phyloP scores from a whole-genome alignment of 176 grass and related monocot genomes.

The Neostapfia colusana region DNA sequence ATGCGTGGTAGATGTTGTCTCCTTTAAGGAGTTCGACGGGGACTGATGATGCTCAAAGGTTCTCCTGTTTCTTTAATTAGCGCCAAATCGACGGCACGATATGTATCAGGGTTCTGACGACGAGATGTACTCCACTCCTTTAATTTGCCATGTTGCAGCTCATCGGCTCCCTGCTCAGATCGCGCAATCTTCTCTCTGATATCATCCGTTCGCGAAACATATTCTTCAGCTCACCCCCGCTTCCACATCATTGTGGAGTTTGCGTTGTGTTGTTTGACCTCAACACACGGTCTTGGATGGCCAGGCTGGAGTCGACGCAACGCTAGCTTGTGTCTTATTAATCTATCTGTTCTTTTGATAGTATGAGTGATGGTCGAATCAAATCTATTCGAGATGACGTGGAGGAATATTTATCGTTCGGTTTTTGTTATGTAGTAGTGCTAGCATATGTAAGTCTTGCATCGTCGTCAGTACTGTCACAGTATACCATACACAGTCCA shows the following conservation, averaged over 20 bases:
- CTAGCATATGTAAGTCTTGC: background rate
- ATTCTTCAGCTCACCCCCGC: background rate
- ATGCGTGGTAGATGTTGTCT: conserved; percentile 52
- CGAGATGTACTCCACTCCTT: conserved; percentile 46
- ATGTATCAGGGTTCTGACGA: background rate
- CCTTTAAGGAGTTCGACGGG: conserved; percentile 63
- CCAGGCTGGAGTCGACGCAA: conserved; percentile 38
- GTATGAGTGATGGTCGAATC: conserved; percentile 27
- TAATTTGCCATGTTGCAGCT: conserved; percentile 19
- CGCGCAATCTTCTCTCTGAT: conserved; percentile 20
- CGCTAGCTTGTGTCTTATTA: background rate
- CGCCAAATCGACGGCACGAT: background rate
- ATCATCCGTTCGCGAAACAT: background rate
- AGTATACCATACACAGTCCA: background rate
- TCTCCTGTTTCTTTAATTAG: conserved; percentile 44
- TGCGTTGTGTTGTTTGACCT: conserved; percentile 48
- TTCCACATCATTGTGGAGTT: conserved; percentile 32
- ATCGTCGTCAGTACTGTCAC: background rate
- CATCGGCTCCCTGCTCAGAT: background rate
- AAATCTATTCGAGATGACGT: conserved; percentile 39
- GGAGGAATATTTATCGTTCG: conserved; percentile 39
- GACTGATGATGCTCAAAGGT: conserved; percentile 38
- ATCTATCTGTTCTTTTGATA: conserved; percentile 2
- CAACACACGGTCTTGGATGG: conserved; percentile 11
- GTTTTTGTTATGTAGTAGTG: background rate